Conservation (phyloP, 1,139 yeast genomes). For the Eremothecium sinecaudum region DNA sequence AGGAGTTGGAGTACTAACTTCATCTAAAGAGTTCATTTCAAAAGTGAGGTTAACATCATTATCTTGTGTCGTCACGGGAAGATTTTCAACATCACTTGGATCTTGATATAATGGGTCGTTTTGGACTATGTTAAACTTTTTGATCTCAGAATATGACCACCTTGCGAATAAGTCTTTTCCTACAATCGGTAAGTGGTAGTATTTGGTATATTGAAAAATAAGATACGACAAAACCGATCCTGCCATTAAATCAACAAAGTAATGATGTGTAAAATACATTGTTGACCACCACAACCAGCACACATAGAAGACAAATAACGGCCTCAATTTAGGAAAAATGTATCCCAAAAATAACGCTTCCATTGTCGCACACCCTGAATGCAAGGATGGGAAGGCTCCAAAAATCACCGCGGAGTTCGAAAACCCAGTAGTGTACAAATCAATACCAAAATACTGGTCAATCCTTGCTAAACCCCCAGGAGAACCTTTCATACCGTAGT, state of each 20-base stretch:
- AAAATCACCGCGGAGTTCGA: conserved; percentile 84
- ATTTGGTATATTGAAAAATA: conserved; percentile 65
- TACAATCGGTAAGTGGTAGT: conserved; percentile 61
- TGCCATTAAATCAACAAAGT: conserved; percentile 83
- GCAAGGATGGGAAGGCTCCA: conserved; percentile 97
- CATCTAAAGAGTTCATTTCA: conserved; percentile 19
- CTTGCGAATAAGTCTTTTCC: conserved; percentile 62
- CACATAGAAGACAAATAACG: conserved; percentile 64
- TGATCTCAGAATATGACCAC: conserved; percentile 58
- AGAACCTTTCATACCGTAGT: conserved; percentile 85
- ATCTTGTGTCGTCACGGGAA: conserved; percentile 21
- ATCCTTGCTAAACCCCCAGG: conserved; percentile 95
- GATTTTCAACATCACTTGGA: conserved; percentile 25
- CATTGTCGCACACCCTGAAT: conserved; percentile 89
- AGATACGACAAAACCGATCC: conserved; percentile 72
- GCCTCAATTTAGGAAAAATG: conserved; percentile 61
- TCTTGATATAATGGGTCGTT: conserved; percentile 32
- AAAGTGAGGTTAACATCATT: conserved; percentile 12
- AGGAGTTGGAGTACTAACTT: conserved; percentile 15
- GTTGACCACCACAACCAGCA: conserved; percentile 98
- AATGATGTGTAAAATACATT: conserved; percentile 93
- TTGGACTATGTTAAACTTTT: conserved; percentile 27
- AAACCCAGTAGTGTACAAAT: conserved; percentile 80
- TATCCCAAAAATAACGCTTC: conserved; percentile 79
- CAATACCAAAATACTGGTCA: conserved; percentile 69